phyloP scores from a whole-genome alignment of 2,329 filamentous ascomycete genomes.

The Aureobasidium sp. region DNA sequence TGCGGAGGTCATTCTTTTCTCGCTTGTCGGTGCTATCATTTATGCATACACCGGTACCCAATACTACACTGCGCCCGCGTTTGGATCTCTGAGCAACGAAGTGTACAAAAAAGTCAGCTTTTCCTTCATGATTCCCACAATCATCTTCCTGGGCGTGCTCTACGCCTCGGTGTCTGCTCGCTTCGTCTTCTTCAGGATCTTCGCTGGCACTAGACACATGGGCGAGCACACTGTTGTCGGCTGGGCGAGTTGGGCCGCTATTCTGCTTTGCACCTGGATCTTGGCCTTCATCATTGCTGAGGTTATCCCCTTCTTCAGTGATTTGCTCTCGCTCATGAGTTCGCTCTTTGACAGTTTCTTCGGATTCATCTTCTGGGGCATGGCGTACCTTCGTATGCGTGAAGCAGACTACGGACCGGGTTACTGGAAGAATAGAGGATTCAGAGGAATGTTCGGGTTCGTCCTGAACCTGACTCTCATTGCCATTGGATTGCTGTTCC shows the following conservation, averaged over 20 bases:
- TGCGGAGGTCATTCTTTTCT: conserved; percentile 79
- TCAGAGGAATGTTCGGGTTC: conserved; percentile 49
- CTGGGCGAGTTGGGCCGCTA: conserved; percentile 71
- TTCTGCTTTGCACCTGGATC: conserved; percentile 71
- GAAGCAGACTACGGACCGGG: conserved; percentile 53
- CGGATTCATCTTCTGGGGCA: conserved; percentile 91
- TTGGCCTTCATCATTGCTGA: conserved; percentile 87
- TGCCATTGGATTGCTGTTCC: conserved; percentile 68
- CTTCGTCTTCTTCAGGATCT: conserved; percentile 87
- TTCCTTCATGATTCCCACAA: conserved; percentile 90
- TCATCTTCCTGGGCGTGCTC: conserved; percentile 85
- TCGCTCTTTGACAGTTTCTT: conserved; percentile 89
- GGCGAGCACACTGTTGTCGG: conserved; percentile 72
- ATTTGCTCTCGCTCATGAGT: conserved; percentile 65
- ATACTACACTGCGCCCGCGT: conserved; percentile 82
- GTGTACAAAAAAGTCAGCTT: conserved; percentile 82
- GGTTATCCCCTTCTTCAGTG: conserved; percentile 63
- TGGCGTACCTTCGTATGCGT: conserved; percentile 73
- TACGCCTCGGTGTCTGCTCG: conserved; percentile 86
- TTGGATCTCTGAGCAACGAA: conserved; percentile 69
- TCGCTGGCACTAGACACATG: conserved; percentile 72
- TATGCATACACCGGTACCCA: conserved; percentile 86
- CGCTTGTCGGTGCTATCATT: conserved; percentile 69
- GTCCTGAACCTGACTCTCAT: conserved; percentile 68
- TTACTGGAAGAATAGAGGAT: conserved; percentile 47